These are phyloP conservation scores for Byssothecium circinans DNA, from an alignment of 2,329 filamentous ascomycete genomes.

Conservation along the genomic window DNA sequence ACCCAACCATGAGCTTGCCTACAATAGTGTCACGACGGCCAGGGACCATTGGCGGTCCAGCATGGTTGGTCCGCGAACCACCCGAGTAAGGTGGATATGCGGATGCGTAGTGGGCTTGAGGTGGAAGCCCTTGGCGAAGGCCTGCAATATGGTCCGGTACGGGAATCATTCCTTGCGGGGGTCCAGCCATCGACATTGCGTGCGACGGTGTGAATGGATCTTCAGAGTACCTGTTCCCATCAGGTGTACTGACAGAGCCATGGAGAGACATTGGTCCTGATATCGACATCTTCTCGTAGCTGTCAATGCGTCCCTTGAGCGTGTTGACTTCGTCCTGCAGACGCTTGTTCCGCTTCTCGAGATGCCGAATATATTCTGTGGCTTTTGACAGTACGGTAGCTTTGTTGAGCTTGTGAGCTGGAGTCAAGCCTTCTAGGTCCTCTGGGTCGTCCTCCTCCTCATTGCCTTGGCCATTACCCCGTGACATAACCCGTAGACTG, in stretches of 20 bases:
- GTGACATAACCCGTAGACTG: slow-evolving; percentile 80
- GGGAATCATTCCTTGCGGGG: slow-evolving; percentile 46
- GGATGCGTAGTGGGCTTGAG: slow-evolving; percentile 40
- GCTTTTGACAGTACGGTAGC: slow-evolving; percentile 95
- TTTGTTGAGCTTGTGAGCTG: slow-evolving; percentile 94
- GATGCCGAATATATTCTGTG: slow-evolving; percentile 91
- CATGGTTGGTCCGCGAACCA: slow-evolving; percentile 21
- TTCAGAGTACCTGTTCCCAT: slow-evolving; percentile 41
- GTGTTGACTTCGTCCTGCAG: slow-evolving; percentile 78
- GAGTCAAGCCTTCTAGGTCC: slow-evolving; percentile 67
- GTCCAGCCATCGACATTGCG: slow-evolving; percentile 30
- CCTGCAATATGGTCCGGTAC: slow-evolving; percentile 47
- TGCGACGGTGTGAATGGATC: slow-evolving; percentile 38
- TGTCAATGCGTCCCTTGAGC: slow-evolving; percentile 72
- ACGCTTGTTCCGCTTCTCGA: slow-evolving; percentile 86
- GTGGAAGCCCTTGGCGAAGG: slow-evolving; percentile 42
- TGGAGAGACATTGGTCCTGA: slow-evolving; percentile 46
- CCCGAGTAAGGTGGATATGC: slow-evolving; percentile 39
- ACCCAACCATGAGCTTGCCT: slow-evolving; percentile 87
- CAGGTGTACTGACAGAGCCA: slow-evolving; percentile 35
- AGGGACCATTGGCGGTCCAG: slow-evolving; percentile 41
- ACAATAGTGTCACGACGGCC: slow-evolving; percentile 53
- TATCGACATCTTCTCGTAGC: slow-evolving; percentile 71
- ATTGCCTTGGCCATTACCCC: slow-evolving; percentile 54
- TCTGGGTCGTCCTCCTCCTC: slow-evolving; percentile 81